Evolutionary conservation across 208 protist genomes (phyloP).

Genomic region (Trypanosoma melophagium): DNA sequence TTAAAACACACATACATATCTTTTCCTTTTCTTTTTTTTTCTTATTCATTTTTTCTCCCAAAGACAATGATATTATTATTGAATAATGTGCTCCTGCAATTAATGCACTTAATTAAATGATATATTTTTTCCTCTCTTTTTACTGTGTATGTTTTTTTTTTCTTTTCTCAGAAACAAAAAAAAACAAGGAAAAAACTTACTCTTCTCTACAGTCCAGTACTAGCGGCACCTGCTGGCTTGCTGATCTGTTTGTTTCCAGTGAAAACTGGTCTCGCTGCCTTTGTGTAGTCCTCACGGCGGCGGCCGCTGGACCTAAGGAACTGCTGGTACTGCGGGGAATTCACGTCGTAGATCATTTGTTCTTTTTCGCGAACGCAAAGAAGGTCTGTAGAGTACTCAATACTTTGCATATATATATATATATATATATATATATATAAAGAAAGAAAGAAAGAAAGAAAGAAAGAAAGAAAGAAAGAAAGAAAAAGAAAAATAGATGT

Average conservation of each 20-base stretch:
- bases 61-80: background rate
- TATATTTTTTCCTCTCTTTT: background rate
- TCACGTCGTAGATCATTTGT: conserved; percentile 92
- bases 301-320: conserved; percentile 91
- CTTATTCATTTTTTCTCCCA: background rate
- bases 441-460: conserved; percentile 10
- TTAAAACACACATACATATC: conserved; percentile 7
- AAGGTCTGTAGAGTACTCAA: background rate
- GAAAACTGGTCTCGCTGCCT: conserved; percentile 39
- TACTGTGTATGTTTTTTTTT: conserved; percentile 16
- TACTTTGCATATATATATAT: background rate
- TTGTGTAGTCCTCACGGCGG: conserved; percentile 89
- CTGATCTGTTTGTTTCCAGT: conserved; percentile 75
- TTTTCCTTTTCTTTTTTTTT: conserved; percentile 11
- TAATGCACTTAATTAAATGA: conserved; percentile 2
- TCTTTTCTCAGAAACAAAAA: conserved; percentile 5
- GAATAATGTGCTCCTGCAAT: background rate
- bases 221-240: conserved; percentile 85
- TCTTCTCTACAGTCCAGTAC: conserved; percentile 78
- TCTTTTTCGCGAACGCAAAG: background rate
- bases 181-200: background rate
- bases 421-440: background rate
- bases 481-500: background rate
- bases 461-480: background rate
- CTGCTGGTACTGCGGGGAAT: conserved; percentile 91